Evolutionary conservation across 2,329 filamentous ascomycete genomes (phyloP).

Genomic region (Calonectria honghensis): DNA sequence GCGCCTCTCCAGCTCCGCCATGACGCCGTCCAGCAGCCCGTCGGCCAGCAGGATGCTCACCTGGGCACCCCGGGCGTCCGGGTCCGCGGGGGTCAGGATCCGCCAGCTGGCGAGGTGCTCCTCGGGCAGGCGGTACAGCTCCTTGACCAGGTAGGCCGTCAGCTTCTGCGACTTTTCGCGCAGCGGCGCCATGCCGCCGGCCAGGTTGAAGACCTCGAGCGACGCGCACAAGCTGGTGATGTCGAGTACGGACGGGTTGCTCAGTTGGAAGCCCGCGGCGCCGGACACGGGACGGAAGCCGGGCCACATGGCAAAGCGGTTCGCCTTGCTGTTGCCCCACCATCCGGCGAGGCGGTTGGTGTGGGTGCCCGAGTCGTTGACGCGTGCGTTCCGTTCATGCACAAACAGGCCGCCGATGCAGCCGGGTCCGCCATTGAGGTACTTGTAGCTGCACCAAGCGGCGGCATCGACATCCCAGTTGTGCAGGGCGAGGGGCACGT

Average conservation of each 20-base stretch:
- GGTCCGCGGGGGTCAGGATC: conserved; percentile 80
- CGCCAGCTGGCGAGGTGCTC: conserved; percentile 63
- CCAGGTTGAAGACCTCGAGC: conserved; percentile 73
- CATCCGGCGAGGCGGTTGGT: conserved; percentile 82
- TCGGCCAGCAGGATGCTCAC: conserved; percentile 80
- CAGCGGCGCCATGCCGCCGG: conserved; percentile 76
- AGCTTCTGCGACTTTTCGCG: conserved; percentile 74
- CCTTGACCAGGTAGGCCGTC: conserved; percentile 82
- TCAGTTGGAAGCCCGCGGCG: conserved; percentile 85
- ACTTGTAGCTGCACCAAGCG: conserved; percentile 93
- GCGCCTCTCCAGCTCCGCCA: conserved; percentile 75
- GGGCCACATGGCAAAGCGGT: conserved; percentile 86
- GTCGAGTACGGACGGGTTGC: conserved; percentile 84
- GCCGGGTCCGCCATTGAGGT: conserved; percentile 87
- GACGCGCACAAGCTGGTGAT: conserved; percentile 81
- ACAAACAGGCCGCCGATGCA: conserved; percentile 86
- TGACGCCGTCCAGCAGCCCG: conserved; percentile 80
- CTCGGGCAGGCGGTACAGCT: conserved; percentile 66
- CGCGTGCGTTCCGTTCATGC: conserved; percentile 79
- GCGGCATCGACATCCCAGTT: conserved; percentile 92
- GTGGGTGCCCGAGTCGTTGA: conserved; percentile 68
- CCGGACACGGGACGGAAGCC: conserved; percentile 83
- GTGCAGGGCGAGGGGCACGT: conserved; percentile 83
- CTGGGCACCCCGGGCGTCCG: conserved; percentile 82
- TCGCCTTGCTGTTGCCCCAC: conserved; percentile 85